Evolutionary conservation across 2,329 filamentous ascomycete genomes (phyloP).

Genomic region (Aspergillus pseudotamarii): DNA sequence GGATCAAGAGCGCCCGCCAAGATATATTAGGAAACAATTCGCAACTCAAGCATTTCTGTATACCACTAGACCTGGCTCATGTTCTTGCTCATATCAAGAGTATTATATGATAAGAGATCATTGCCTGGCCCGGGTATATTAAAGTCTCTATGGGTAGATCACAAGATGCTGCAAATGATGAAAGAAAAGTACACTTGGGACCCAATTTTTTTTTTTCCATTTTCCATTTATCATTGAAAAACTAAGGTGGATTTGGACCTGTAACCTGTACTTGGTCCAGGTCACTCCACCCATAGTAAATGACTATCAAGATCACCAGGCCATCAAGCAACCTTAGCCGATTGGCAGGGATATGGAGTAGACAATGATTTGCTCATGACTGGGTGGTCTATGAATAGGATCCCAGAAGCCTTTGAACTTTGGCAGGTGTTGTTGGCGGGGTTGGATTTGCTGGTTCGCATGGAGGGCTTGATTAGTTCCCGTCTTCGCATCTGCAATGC

Average conservation of each 20-base stretch:
- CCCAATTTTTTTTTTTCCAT: no score
- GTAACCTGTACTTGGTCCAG: not conserved
- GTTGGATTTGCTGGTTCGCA: conserved; percentile 22
- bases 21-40: not conserved
- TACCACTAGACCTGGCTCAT: not conserved
- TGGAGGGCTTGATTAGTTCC: conserved; percentile 26
- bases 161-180: not conserved
- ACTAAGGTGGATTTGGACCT: no score
- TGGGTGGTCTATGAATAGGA: not conserved
- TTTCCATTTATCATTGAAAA: no score
- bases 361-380: not conserved
- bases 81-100: not conserved
- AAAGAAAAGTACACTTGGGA: not conserved
- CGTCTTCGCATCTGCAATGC: conserved; percentile 32
- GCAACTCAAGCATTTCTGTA: not conserved
- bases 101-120: not conserved
- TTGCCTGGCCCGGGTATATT: not conserved
- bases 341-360: not conserved
- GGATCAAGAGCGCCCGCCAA: not conserved
- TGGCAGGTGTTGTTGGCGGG: conserved; percentile 16
- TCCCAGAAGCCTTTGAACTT: conserved; percentile 11
- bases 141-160: not conserved
- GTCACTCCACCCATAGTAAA: not conserved
- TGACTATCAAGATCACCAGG: not conserved
- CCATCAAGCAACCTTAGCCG: not conserved